Conservation (phyloP, 2,329 filamentous ascomycete species). For the Colletotrichum cereale region DNA sequence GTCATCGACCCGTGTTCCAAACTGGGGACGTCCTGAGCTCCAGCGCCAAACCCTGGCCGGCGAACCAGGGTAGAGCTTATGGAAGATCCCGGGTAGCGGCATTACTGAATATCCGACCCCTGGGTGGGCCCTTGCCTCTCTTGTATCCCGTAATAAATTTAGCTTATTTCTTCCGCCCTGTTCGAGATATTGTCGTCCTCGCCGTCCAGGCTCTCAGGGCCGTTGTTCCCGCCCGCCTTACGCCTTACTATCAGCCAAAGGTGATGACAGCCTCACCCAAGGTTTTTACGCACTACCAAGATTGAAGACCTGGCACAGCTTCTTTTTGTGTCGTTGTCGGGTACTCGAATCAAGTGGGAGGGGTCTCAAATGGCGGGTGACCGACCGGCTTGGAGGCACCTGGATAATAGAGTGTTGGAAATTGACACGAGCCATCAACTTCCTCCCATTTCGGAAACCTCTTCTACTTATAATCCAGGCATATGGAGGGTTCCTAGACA, state of each 20-base stretch:
- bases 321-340: not conserved
- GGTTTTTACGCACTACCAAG: not conserved
- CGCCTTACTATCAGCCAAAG: not conserved
- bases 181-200: not conserved
- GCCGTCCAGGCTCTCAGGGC: constrained; percentile 1
- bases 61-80: constrained; percentile 27
- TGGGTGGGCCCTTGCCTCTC: not conserved
- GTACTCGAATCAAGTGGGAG: not conserved
- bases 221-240: not conserved
- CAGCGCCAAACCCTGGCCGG: constrained; percentile 37
- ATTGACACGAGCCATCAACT: not conserved
- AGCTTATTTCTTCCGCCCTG: not conserved
- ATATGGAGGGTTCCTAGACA: not conserved
- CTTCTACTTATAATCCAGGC: constrained; percentile 28
- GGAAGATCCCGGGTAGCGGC: constrained; percentile 27
- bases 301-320: not conserved
- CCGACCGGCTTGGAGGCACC: not conserved
- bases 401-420: not conserved
- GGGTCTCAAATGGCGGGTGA: not conserved
- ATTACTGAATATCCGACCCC: constrained; percentile 23
- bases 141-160: too few species aligned
- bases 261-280: not conserved
- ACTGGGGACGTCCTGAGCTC: constrained; percentile 37
- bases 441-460: not conserved
- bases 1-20: constrained; percentile 35